A percentile compares a stretch with the other conserved stretches of the same genome.
Evolutionary conservation across 495 filamentous ascomycete species (phyloP).

Genomic region (Thermothielavioides terrestris): DNA sequence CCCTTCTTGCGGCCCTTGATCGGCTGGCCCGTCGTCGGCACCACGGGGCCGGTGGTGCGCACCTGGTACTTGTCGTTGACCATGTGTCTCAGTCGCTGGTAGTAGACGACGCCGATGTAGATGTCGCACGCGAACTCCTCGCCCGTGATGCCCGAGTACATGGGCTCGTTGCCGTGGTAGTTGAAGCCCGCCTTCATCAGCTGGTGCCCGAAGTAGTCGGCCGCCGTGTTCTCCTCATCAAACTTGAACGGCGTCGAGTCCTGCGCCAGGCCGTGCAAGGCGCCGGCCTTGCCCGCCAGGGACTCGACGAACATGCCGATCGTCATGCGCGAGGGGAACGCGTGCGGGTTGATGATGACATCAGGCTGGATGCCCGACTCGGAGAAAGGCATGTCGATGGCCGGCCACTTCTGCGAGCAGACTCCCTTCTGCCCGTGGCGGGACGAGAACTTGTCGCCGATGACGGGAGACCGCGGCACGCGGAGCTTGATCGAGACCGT

Average conservation of each 20-base stretch:
- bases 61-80: slow-evolving; percentile 99
- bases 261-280: slow-evolving; percentile 88
- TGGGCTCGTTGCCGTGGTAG: slow-evolving; percentile 95
- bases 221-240: slow-evolving; percentile 82
- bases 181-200: slow-evolving; percentile 92
- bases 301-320: slow-evolving; percentile 99
- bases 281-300: slow-evolving; percentile 87
- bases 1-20: slow-evolving; percentile 94
- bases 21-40: slow-evolving; percentile 82
- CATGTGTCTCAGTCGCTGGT: slow-evolving; percentile 97
- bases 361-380: slow-evolving; percentile 96
- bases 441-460: slow-evolving; percentile 98
- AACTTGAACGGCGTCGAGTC: slow-evolving; percentile 93
- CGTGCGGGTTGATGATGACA: slow-evolving; percentile 98
- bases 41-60: slow-evolving; percentile 86
- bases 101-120: slow-evolving; percentile 94
- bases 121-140: slow-evolving; percentile 92
- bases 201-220: slow-evolving; percentile 93
- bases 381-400: slow-evolving; percentile 91
- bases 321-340: slow-evolving; percentile 99
- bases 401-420: slow-evolving; percentile 92
- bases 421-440: slow-evolving; percentile 98
- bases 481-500: slow-evolving; percentile 86
- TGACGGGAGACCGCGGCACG: slow-evolving; percentile 80
- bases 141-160: slow-evolving; percentile 94